Percentiles rank a stretch among this genome's conserved stretches.
phyloP scores from a whole-genome alignment of 2,329 filamentous ascomycete genomes.

The Rutstroemia sydowiana region DNA sequence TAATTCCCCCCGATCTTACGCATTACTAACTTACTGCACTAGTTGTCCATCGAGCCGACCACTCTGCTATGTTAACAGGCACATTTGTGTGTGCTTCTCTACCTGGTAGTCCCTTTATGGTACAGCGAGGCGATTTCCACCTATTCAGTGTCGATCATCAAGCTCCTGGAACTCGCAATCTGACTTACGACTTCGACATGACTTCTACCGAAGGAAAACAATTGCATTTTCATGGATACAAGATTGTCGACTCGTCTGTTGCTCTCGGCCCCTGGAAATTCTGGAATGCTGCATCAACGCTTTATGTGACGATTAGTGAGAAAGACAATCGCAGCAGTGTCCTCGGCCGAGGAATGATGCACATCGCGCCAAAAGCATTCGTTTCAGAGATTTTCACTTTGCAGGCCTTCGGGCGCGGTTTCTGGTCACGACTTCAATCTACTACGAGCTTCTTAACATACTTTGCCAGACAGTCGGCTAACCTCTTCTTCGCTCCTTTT shows the following conservation, averaged over 20 bases:
- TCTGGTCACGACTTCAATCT: slow-evolving; percentile 38
- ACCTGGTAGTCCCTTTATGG: slow-evolving; percentile 52
- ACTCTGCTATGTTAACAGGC: slow-evolving; percentile 48
- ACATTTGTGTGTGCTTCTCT: slow-evolving; percentile 50
- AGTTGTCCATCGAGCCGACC: slow-evolving; percentile 40
- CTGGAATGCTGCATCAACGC: slow-evolving; percentile 54
- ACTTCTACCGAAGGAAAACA: slow-evolving; percentile 43
- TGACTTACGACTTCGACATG: slow-evolving; percentile 57
- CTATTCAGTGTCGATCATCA: slow-evolving; percentile 47
- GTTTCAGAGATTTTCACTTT: slow-evolving; percentile 47
- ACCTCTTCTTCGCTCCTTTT: slow-evolving; percentile 47
- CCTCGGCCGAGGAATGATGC: slow-evolving; percentile 53
- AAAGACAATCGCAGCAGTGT: slow-evolving; percentile 28
- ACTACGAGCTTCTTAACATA: slow-evolving; percentile 46
- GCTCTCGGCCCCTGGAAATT: slow-evolving; percentile 49
- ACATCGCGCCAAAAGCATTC: slow-evolving; percentile 47
- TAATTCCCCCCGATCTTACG: not conserved
- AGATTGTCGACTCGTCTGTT: slow-evolving; percentile 53
- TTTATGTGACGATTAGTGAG: slow-evolving; percentile 52
- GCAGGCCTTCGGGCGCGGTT: slow-evolving; percentile 40
- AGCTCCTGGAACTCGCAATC: slow-evolving; percentile 48
- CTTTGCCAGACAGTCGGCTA: slow-evolving; percentile 47
- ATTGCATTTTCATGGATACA: slow-evolving; percentile 55
- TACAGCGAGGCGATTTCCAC: slow-evolving; percentile 49
- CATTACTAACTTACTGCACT: not conserved